Evolutionary conservation across 257 asterid genomes (phyloP), one percentile per base, ranked within the genome.

Genomic region (Echium plantagineum): DNA sequence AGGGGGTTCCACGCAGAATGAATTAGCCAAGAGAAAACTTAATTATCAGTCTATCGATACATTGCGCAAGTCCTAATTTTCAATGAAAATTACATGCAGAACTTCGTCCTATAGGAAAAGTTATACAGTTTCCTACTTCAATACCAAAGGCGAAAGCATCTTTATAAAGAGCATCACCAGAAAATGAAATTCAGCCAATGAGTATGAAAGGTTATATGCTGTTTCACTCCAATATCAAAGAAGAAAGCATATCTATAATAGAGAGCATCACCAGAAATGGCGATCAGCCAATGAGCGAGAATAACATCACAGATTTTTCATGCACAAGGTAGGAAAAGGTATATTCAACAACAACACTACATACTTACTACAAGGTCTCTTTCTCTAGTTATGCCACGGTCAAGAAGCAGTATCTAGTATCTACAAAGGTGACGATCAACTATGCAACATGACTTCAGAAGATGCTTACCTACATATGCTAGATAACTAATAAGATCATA

Each of bases 381-480:
- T 46, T 60, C 47, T 15, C 10, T 28, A 58, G 47, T 24, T 10
- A 64, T 58, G 47, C 42, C 21, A 47, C 60, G 9, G 35, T 63
- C 61, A 20, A 26, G 21, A 63, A 38, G 60, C n/a, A n/a, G n/a
- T n/a, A n/a, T n/a, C n/a, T n/a, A n/a, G n/a, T n/a, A n/a, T n/a
- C n/a, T n/a, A n/a, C n/a, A n/a, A n/a, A n/a, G n/a, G n/a, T n/a
- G n/a, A n/a, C n/a, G n/a, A n/a, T n/a, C n/a, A n/a, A n/a, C n/a
- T n/a, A n/a, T n/a, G n/a, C n/a, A n/a, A n/a, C n/a, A n/a, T n/a
- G n/a, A n/a, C n/a, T n/a, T n/a, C n/a, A n/a, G 21, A 63, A 38
- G 60, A 66, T 55, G 59, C 19, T 18, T 16, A 61, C 47, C 32
- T 61, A 46, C 55, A 60, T 17, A 61, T 32, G 7, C 56, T 20